Evolutionary conservation across 225 moss, liverwort and hornwort species (phyloP).

Genomic region (Straminergon stramineum): DNA sequence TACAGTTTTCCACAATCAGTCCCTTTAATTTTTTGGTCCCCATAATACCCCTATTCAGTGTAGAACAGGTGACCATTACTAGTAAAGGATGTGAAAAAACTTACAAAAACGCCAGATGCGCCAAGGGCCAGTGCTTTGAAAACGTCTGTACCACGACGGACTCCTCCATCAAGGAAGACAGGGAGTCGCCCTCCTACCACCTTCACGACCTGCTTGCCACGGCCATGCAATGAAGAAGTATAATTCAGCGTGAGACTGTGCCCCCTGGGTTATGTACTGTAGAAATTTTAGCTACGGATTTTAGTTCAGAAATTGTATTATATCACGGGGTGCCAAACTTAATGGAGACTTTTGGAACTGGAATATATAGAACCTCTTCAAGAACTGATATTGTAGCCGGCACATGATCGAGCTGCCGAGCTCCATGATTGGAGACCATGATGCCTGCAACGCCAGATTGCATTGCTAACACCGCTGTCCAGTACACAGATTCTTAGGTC

Average conservation of each 20-base stretch:
- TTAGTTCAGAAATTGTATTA: neutral
- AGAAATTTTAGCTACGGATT: neutral
- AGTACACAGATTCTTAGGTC: neutral
- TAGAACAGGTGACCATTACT: neutral
- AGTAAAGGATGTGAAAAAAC: neutral
- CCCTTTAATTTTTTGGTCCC: too few species aligned
- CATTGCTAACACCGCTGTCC: conserved; percentile 55
- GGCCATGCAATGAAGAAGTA: neutral
- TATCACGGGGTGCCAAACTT: neutral
- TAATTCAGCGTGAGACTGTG: neutral
- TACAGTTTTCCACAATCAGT: too few species aligned
- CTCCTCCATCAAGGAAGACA: conserved; percentile 88
- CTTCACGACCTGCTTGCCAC: conserved; percentile 45
- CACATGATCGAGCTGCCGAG: conserved; percentile 88
- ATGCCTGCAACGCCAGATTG: conserved; percentile 59
- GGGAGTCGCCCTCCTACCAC: conserved; percentile 61
- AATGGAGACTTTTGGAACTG: neutral
- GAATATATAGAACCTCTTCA: conserved; percentile 50
- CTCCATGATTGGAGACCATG: conserved; percentile 88
- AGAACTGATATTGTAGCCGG: conserved; percentile 84
- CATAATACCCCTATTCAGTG: too few species aligned
- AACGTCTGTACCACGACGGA: conserved; percentile 89
- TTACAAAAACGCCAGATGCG: conserved; percentile 82
- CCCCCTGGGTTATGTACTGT: too few species aligned
- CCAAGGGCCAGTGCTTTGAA: conserved; percentile 88